A percentile compares a stretch with the other conserved stretches of the same genome.
Evolutionary conservation across 2,329 filamentous ascomycete species (phyloP).

Genomic region (Lachnellula suecica): DNA sequence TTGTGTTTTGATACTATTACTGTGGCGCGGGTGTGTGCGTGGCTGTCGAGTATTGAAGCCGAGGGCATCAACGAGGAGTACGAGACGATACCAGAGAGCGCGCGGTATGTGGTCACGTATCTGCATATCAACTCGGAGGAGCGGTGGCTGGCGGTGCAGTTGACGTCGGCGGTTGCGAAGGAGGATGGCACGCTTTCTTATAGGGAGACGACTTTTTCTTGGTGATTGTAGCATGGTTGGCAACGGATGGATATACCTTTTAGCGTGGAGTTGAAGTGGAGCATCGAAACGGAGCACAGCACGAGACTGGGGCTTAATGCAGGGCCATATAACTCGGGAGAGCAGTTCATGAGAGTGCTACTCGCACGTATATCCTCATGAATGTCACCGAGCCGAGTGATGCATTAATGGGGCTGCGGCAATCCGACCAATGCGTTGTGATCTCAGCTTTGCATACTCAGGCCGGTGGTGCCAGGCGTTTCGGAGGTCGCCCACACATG

Average conservation of each 20-base stretch:
- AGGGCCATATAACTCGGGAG: neutral
- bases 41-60: conserved; percentile 32
- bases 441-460: too few relatives aligned
- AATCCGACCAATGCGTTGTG: too few relatives aligned
- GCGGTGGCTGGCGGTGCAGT: conserved; percentile 31
- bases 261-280: too few relatives aligned
- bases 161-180: conserved; percentile 25
- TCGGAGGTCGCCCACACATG: neutral
- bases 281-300: conserved; percentile 8
- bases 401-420: conserved; percentile 8
- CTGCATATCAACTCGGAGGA: conserved; percentile 32
- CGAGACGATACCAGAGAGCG: conserved; percentile 27
- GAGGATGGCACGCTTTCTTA: conserved; percentile 24
- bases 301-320: neutral
- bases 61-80: conserved; percentile 29
- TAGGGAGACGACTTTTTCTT: conserved; percentile 33
- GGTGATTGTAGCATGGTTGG: conserved; percentile 19
- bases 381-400: conserved; percentile 8
- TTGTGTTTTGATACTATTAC: conserved; percentile 33
- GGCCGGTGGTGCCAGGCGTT: conserved; percentile 7
- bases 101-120: conserved; percentile 29
- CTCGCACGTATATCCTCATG: conserved; percentile 7
- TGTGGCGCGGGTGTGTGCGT: conserved; percentile 32
- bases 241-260: neutral
- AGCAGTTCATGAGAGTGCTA: conserved; percentile 4